Evolutionary conservation across 768 basidiomycete genomes (phyloP).

Genomic region (Suillus weaverae): DNA sequence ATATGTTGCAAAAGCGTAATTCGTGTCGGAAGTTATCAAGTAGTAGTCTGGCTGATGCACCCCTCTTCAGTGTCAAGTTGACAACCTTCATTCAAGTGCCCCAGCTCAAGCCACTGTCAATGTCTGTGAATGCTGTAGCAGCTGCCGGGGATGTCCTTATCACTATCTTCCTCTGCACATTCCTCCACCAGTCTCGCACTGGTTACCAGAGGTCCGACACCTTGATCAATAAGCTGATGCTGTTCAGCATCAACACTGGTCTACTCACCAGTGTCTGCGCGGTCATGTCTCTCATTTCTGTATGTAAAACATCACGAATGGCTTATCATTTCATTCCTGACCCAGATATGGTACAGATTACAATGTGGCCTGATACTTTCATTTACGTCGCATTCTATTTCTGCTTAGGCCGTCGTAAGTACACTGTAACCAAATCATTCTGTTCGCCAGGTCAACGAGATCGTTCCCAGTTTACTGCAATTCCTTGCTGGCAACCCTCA

Average conservation of each 20-base stretch:
- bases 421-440: background rate
- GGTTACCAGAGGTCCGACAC: constrained; percentile 49
- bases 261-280: constrained; percentile 42
- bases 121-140: constrained; percentile 51
- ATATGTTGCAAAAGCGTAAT: constrained; percentile 35
- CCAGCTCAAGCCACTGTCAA: constrained; percentile 47
- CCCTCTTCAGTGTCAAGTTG: constrained; percentile 33
- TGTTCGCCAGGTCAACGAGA: background rate
- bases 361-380: constrained; percentile 46
- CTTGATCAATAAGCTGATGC: constrained; percentile 49
- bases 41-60: background rate
- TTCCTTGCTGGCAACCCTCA: constrained; percentile 53
- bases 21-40: background rate
- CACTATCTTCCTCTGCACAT: constrained; percentile 39
- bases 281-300: constrained; percentile 51
- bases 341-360: constrained; percentile 35
- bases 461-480: constrained; percentile 48
- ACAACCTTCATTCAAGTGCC: constrained; percentile 46
- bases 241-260: constrained; percentile 44
- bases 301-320: constrained; percentile 16
- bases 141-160: constrained; percentile 47
- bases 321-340: background rate
- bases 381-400: constrained; percentile 57
- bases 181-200: constrained; percentile 46
- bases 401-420: constrained; percentile 53